phyloP scores from a whole-genome alignment of 2,329 filamentous ascomycete genomes.

The Aaosphaeria pasadenensis region DNA sequence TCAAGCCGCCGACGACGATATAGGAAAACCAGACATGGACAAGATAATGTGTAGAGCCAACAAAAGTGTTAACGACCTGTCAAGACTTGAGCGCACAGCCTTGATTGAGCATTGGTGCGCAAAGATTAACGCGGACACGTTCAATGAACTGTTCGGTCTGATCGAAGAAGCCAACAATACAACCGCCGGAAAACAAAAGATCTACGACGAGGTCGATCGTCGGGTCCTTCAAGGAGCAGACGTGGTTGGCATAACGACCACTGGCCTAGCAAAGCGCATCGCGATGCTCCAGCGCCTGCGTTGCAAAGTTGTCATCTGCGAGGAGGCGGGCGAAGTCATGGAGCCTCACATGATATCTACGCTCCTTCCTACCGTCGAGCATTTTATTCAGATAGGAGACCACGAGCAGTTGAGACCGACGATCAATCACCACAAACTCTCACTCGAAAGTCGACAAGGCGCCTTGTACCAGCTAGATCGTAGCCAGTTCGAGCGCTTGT shows the following conservation, averaged over 20 bases:
- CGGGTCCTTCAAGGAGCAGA: conserved; percentile 39
- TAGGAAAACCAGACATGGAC: not conserved
- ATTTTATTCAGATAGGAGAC: conserved; percentile 61
- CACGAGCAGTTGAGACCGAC: conserved; percentile 58
- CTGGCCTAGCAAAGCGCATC: conserved; percentile 53
- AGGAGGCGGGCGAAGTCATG: conserved; percentile 65
- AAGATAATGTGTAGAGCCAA: not conserved
- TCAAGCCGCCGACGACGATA: not conserved
- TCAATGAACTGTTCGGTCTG: not conserved
- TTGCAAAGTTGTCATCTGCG: conserved; percentile 57
- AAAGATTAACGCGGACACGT: conserved; percentile 4
- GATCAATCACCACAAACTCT: conserved; percentile 52
- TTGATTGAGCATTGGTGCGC: conserved; percentile 8
- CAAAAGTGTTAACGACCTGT: conserved; percentile 7
- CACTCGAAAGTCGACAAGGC: conserved; percentile 47
- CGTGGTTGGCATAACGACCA: conserved; percentile 58
- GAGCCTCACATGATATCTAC: conserved; percentile 60
- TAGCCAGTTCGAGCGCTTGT: conserved; percentile 59
- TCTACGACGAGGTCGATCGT: conserved; percentile 29
- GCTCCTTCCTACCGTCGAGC: conserved; percentile 57
- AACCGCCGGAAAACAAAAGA: conserved; percentile 8
- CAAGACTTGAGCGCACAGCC: conserved; percentile 3
- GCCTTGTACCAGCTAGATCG: conserved; percentile 54
- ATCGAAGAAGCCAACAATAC: not conserved
- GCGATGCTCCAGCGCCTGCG: conserved; percentile 46